These are phyloP conservation scores for Chaetomium globosum DNA, from an alignment of 2,329 filamentous ascomycete species.

Conservation along the genomic window DNA sequence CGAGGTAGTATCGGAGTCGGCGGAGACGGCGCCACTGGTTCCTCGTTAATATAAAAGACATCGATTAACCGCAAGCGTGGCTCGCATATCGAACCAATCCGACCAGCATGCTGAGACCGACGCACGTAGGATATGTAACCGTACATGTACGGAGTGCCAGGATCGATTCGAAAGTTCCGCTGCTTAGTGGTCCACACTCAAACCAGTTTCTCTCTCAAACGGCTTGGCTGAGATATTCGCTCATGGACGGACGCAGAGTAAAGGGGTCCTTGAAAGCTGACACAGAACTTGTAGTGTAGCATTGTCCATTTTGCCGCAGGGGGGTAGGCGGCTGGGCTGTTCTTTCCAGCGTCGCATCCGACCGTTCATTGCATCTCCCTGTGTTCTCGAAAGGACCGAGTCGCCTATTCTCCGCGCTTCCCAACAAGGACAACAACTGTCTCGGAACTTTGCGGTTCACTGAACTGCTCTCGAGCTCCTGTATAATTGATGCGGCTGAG, in stretches of 20 bases:
- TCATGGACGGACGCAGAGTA: slow-evolving; percentile 1
- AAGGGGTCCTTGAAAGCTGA: slow-evolving; percentile 6
- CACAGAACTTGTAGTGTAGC: slow-evolving; percentile 28
- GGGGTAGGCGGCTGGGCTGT: slow-evolving; percentile 23
- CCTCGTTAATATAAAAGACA: background rate
- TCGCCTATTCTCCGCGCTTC: slow-evolving; percentile 19
- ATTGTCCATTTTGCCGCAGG: slow-evolving; percentile 33
- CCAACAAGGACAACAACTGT: slow-evolving; percentile 6
- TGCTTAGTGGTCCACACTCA: background rate
- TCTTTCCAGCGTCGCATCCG: slow-evolving; percentile 27
- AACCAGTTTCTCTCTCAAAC: background rate
- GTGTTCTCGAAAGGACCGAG: slow-evolving; percentile 23
- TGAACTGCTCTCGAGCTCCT: background rate
- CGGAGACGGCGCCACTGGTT: background rate
- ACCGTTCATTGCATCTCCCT: slow-evolving; percentile 1
- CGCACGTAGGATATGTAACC: no score
- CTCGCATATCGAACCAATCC: slow-evolving; percentile 28
- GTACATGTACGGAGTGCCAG: background rate
- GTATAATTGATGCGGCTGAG: background rate
- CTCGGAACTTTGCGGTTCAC: background rate
- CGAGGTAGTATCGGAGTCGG: background rate
- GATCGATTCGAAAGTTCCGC: slow-evolving; percentile 7
- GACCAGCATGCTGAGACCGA: background rate
- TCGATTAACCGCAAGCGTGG: slow-evolving; percentile 22
- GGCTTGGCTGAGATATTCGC: slow-evolving; percentile 6